Percentiles rank a stretch among this genome's conserved stretches.
Conservation (phyloP, 2,329 filamentous ascomycete genomes). For the Cephalotrichum gorgonifer region DNA sequence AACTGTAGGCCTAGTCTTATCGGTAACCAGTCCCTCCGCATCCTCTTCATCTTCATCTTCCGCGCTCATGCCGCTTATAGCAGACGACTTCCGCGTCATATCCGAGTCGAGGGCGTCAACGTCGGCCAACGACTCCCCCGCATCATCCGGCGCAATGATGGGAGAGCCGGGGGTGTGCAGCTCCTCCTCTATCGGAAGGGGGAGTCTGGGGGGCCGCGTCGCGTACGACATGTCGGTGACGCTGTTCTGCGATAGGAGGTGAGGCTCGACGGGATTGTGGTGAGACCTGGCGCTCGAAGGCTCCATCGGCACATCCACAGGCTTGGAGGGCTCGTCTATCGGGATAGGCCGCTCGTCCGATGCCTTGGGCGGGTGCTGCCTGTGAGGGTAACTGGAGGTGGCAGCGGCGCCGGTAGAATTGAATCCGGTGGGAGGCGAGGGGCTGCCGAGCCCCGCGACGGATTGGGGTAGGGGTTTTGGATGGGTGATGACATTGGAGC, state of each 20-base stretch:
- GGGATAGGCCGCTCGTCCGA: slow-evolving; percentile 8
- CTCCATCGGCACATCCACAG: slow-evolving; percentile 44
- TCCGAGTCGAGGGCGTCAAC: slow-evolving; percentile 35
- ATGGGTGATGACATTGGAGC: slow-evolving; percentile 25
- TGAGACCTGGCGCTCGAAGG: slow-evolving; percentile 20
- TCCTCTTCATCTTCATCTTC: slow-evolving; percentile 73
- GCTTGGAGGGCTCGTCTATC: slow-evolving; percentile 36
- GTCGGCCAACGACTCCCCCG: slow-evolving; percentile 30
- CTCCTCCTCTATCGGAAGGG: slow-evolving; percentile 89
- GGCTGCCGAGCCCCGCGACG: slow-evolving; percentile 11
- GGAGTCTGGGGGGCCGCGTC: slow-evolving; percentile 73
- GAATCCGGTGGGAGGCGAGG: slow-evolving; percentile 15
- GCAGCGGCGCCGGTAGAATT: slow-evolving; percentile 11
- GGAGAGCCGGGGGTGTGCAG: slow-evolving; percentile 82
- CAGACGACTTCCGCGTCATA: slow-evolving; percentile 45
- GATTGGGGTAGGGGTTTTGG: slow-evolving; percentile 1
- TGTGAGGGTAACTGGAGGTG: slow-evolving; percentile 11
- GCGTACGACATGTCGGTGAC: slow-evolving; percentile 54
- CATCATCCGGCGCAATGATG: slow-evolving; percentile 64
- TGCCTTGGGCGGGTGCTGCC: slow-evolving; percentile 1
- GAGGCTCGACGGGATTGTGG: slow-evolving; percentile 24
- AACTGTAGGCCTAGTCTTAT: slow-evolving; percentile 67
- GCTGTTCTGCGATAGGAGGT: slow-evolving; percentile 42
- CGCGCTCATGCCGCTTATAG: slow-evolving; percentile 49
- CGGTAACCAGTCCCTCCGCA: slow-evolving; percentile 64